phyloP scores from a whole-genome alignment of 371 early-diverging fungal genomes.

The Amoeboaphelidium protococcarum region DNA sequence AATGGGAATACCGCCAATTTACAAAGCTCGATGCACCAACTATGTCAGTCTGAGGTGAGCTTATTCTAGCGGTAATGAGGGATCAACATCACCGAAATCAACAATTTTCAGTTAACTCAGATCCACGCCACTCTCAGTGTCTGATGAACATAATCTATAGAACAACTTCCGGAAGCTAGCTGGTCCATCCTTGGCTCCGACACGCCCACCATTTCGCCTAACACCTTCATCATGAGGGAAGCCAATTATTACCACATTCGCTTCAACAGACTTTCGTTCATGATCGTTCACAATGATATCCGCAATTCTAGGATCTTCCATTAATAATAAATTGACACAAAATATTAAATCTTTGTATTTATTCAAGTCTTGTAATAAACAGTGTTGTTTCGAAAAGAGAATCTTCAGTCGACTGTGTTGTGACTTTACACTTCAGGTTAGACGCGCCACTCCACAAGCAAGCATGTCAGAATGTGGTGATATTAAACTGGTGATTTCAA shows the following conservation, averaged over 20 bases:
- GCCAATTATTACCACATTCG: not conserved
- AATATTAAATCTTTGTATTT: no score
- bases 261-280: not conserved
- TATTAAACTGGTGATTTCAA: no score
- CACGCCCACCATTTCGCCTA: slow-evolving; percentile 2
- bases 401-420: no score
- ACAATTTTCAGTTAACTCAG: not conserved
- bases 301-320: not conserved
- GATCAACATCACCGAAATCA: not conserved
- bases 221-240: slow-evolving; percentile 1
- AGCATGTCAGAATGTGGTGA: no score
- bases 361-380: no score
- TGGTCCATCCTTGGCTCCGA: slow-evolving; percentile 1
- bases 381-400: no score
- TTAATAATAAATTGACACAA: no score
- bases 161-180: not conserved
- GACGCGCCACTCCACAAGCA: no score
- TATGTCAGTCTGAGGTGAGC: not conserved
- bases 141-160: slow-evolving; percentile 1
- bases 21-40: not conserved
- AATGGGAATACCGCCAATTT: not conserved
- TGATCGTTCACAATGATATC: not conserved
- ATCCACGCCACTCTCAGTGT: slow-evolving; percentile 1
- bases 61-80: slow-evolving; percentile 1
- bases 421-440: no score